Conservation (phyloP, 2,329 filamentous ascomycete species). For the Pseudogymnoascus sp. region DNA sequence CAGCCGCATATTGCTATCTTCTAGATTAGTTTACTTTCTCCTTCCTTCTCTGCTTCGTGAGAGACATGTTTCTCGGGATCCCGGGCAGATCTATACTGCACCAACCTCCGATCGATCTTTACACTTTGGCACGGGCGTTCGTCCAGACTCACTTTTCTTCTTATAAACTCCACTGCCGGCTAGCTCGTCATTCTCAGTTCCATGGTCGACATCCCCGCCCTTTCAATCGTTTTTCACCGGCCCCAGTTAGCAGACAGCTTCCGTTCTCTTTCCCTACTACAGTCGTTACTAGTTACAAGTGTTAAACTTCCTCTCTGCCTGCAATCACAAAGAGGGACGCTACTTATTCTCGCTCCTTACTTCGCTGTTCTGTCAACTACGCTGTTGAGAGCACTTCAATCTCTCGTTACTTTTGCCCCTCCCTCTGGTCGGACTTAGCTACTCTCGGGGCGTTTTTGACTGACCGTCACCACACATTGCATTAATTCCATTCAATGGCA, state of each 20-base stretch:
- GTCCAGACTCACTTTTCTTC: neutral
- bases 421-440: neutral
- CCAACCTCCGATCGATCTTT: neutral
- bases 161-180: slow-evolving; percentile 1
- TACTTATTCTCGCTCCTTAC: neutral
- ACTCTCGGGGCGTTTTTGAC: neutral
- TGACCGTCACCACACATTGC: neutral
- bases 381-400: neutral
- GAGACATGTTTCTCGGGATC: slow-evolving; percentile 5
- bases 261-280: neutral
- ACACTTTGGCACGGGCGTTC: neutral
- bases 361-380: neutral
- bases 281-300: slow-evolving; percentile 2
- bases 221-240: neutral
- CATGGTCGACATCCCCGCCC: neutral
- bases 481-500: slow-evolving; percentile 20
- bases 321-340: neutral
- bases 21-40: neutral
- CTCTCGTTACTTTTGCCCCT: neutral
- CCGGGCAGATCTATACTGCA: neutral
- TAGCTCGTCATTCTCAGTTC: neutral
- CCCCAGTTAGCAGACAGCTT: neutral
- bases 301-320: neutral
- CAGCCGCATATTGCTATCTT: slow-evolving; percentile 5
- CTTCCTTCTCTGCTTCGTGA: neutral